A percentile compares a stretch with the other conserved stretches of the same genome.
These are phyloP conservation scores for Suillus tomentosus DNA, from an alignment of 768 basidiomycete genomes.

Conservation along the genomic window DNA sequence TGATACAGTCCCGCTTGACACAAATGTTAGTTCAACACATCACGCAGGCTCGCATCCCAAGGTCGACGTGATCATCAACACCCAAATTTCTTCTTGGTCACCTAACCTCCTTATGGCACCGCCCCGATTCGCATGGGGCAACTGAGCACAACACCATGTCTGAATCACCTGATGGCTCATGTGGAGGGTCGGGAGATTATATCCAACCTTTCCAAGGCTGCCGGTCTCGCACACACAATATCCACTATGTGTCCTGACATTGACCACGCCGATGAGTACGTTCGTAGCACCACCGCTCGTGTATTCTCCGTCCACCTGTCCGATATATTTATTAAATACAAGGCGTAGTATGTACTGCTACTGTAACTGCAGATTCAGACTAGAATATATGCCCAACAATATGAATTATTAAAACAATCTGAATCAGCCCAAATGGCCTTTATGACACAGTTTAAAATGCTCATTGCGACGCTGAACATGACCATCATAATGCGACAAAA, in stretches of 20 bases:
- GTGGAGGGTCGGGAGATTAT: slow-evolving; percentile 99
- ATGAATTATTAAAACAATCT: neutral
- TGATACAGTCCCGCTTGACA: too few relatives aligned
- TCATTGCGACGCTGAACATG: neutral
- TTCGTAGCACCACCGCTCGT: slow-evolving; percentile 97
- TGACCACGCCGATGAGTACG: slow-evolving; percentile 98
- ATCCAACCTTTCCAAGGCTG: slow-evolving; percentile 97
- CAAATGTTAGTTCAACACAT: too few relatives aligned
- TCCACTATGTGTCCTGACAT: slow-evolving; percentile 99
- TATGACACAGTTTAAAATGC: neutral
- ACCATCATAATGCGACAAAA: neutral
- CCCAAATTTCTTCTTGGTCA: too few relatives aligned
- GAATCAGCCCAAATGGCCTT: neutral
- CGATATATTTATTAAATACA: too few relatives aligned
- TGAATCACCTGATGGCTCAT: slow-evolving; percentile 43
- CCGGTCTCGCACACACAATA: slow-evolving; percentile 99
- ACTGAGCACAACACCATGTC: too few relatives aligned
- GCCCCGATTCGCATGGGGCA: too few relatives aligned
- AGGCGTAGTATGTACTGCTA: too few relatives aligned
- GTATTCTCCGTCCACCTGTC: slow-evolving; percentile 79
- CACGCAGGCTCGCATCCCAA: too few relatives aligned
- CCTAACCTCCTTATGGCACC: too few relatives aligned
- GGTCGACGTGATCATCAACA: too few relatives aligned
- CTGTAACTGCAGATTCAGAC: neutral
- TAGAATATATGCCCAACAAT: neutral